Conservation (phyloP, 208 protist genomes). For the Crithidia fasciculata region DNA sequence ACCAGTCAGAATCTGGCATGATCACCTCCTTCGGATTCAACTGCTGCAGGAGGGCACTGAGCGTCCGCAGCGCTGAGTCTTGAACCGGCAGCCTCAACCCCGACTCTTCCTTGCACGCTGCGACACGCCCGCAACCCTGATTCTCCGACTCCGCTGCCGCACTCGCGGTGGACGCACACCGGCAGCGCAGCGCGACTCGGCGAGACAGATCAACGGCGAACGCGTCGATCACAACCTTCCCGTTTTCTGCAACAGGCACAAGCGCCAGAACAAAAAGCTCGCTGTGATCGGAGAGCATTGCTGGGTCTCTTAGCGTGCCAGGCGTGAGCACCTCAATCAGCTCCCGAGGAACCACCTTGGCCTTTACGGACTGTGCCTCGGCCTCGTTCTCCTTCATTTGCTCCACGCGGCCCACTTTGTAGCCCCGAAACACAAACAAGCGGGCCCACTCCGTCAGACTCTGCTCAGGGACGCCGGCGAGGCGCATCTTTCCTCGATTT, state of each 20-base stretch:
- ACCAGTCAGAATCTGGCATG: constrained; percentile 38
- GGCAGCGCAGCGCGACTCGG: constrained; percentile 70
- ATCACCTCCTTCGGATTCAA: constrained; percentile 83
- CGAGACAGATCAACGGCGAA: constrained; percentile 87
- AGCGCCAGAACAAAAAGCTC: constrained; percentile 76
- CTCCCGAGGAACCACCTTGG: constrained; percentile 81
- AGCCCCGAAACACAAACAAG: constrained; percentile 93
- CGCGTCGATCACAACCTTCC: constrained; percentile 46
- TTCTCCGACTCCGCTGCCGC: background rate
- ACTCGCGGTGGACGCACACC: constrained; percentile 27
- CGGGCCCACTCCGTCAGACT: constrained; percentile 91
- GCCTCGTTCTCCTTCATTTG: constrained; percentile 82
- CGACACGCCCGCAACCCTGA: too few species aligned
- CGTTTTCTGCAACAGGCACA: constrained; percentile 22
- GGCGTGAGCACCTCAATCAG: constrained; percentile 90
- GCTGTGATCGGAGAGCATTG: constrained; percentile 78
- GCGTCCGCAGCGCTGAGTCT: constrained; percentile 31
- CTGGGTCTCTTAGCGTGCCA: constrained; percentile 90
- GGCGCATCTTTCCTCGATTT: constrained; percentile 91
- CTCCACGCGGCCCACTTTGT: constrained; percentile 94
- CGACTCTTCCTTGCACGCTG: constrained; percentile 8
- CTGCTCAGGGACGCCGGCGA: constrained; percentile 94
- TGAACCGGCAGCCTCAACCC: background rate
- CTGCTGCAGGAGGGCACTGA: constrained; percentile 75
- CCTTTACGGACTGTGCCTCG: constrained; percentile 39